Evolutionary conservation across 352 stramenopile genomes (phyloP).

Genomic region (Pythium graminicola): DNA sequence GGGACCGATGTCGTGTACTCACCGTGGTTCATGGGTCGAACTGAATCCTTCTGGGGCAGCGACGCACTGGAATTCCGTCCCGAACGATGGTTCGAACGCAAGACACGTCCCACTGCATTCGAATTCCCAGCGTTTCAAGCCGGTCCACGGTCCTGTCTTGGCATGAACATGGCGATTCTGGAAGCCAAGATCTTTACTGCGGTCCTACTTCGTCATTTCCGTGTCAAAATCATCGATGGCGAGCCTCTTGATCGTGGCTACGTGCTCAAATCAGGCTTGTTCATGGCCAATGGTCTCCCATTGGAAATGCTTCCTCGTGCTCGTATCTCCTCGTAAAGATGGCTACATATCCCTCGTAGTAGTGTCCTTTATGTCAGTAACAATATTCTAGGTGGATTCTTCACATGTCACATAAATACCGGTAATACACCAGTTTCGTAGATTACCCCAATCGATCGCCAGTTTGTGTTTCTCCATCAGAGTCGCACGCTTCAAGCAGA

Average conservation of each 20-base stretch:
- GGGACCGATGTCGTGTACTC: slow-evolving; percentile 61
- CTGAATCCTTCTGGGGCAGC: slow-evolving; percentile 40
- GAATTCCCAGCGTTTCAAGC: slow-evolving; percentile 72
- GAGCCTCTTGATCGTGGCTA: slow-evolving; percentile 41
- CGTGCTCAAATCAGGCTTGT: slow-evolving; percentile 45
- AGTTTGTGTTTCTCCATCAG: slow-evolving; percentile 5
- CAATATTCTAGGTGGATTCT: neutral
- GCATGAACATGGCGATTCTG: slow-evolving; percentile 67
- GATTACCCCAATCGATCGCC: neutral
- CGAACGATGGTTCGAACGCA: slow-evolving; percentile 63
- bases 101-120: slow-evolving; percentile 47
- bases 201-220: slow-evolving; percentile 37
- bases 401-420: slow-evolving; percentile 18
- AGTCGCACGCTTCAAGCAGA: slow-evolving; percentile 12
- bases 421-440: slow-evolving; percentile 7
- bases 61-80: slow-evolving; percentile 51
- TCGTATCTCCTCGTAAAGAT: slow-evolving; percentile 12
- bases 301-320: slow-evolving; percentile 33
- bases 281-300: slow-evolving; percentile 46
- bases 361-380: neutral
- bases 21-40: slow-evolving; percentile 71
- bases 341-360: slow-evolving; percentile 6
- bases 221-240: slow-evolving; percentile 34
- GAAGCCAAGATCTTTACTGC: slow-evolving; percentile 58
- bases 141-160: slow-evolving; percentile 55